phyloP scores from a whole-genome alignment of 345 rosid species.

The rapeseed (Brassica napus) region DNA sequence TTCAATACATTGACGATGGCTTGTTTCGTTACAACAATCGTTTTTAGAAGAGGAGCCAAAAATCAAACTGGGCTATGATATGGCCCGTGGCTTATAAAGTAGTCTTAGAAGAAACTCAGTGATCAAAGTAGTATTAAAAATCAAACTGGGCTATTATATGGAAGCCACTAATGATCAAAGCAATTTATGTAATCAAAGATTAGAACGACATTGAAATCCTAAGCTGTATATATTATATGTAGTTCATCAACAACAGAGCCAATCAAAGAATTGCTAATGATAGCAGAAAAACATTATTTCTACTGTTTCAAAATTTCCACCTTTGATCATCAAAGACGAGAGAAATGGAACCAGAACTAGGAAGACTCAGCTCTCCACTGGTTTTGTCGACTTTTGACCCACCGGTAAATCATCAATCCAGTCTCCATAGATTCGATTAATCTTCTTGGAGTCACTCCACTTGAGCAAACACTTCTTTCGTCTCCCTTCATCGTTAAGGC shows the following conservation, averaged over 20 bases:
- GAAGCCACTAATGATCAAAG: conserved; percentile 14
- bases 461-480: conserved; percentile 63
- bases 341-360: conserved; percentile 4
- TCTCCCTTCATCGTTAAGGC: conserved; percentile 50
- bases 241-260: conserved; percentile 9
- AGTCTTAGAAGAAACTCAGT: not conserved
- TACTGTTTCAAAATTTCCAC: conserved; percentile 35
- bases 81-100: conserved; percentile 6
- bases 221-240: conserved; percentile 8
- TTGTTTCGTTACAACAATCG: not conserved
- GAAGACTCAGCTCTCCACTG: conserved; percentile 52
- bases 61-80: conserved; percentile 1
- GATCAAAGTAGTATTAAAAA: too few species aligned
- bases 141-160: not conserved
- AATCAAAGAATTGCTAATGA: conserved; percentile 39
- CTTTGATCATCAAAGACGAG: conserved; percentile 33
- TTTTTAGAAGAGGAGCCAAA: not conserved
- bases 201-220: conserved; percentile 15
- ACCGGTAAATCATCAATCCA: conserved; percentile 94
- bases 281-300: conserved; percentile 16
- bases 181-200: conserved; percentile 23
- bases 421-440: conserved; percentile 81
- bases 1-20: not conserved
- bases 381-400: conserved; percentile 45
- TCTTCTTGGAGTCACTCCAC: conserved; percentile 83